These are phyloP conservation scores for Ascoidea asiatica DNA, from an alignment of 805 yeast genomes.

Conservation along the genomic window DNA sequence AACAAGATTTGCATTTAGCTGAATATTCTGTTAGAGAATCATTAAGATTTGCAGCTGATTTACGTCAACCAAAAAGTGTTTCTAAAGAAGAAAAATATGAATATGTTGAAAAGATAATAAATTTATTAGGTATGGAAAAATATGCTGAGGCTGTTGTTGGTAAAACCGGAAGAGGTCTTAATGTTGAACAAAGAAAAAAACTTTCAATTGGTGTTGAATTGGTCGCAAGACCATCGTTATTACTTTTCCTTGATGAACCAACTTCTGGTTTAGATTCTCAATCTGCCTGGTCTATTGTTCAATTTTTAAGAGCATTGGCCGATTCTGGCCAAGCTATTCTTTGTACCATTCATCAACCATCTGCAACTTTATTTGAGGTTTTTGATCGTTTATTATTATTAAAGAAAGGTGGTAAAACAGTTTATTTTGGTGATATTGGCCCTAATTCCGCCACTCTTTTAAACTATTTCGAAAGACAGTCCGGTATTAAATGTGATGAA, in stretches of 20 bases:
- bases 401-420: slow-evolving; percentile 61
- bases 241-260: slow-evolving; percentile 45
- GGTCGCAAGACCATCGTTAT: slow-evolving; percentile 38
- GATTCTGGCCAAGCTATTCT: slow-evolving; percentile 43
- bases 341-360: slow-evolving; percentile 58
- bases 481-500: slow-evolving; percentile 23
- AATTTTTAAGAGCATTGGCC: slow-evolving; percentile 34
- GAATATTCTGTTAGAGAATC: slow-evolving; percentile 42
- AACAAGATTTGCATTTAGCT: slow-evolving; percentile 41
- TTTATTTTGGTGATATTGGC: slow-evolving; percentile 63
- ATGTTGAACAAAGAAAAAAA: slow-evolving; percentile 41
- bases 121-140: slow-evolving; percentile 33
- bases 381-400: slow-evolving; percentile 48
- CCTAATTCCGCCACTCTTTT: slow-evolving; percentile 32
- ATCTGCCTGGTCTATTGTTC: slow-evolving; percentile 45
- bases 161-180: slow-evolving; percentile 31
- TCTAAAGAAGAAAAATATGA: slow-evolving; percentile 30
- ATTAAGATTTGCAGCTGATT: slow-evolving; percentile 33
- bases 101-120: slow-evolving; percentile 37
- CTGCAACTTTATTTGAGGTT: slow-evolving; percentile 43
- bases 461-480: slow-evolving; percentile 28
- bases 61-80: slow-evolving; percentile 29
- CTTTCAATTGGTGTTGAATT: slow-evolving; percentile 42
- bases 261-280: slow-evolving; percentile 49
- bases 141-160: slow-evolving; percentile 43